These are phyloP conservation scores for Rhizopus arrhizus DNA, from an alignment of 371 early-diverging fungal species.

Conservation along the genomic window DNA sequence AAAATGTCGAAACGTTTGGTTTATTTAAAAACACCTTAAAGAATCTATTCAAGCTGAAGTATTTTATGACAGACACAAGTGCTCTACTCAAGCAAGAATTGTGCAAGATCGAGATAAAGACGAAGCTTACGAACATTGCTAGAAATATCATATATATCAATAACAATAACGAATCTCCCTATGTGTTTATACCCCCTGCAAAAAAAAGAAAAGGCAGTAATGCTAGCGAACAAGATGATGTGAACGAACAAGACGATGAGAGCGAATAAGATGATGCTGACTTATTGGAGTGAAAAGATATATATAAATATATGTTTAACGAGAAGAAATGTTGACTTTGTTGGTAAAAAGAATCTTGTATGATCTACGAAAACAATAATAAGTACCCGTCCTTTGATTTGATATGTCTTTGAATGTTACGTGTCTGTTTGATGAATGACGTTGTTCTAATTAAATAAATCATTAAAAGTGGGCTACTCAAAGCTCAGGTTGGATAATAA, in stretches of 20 bases:
- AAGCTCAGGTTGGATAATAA: conserved; percentile 7
- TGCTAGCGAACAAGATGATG: conserved; percentile 16
- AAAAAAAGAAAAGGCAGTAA: conserved; percentile 22
- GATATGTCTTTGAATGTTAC: conserved; percentile 8
- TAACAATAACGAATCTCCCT: conserved; percentile 20
- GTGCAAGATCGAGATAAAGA: conserved; percentile 16
- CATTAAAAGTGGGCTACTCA: conserved; percentile 9
- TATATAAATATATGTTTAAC: conserved; percentile 19
- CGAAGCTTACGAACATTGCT: conserved; percentile 4
- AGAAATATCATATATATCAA: conserved; percentile 20
- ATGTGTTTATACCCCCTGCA: conserved; percentile 21
- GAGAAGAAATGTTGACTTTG: conserved; percentile 15
- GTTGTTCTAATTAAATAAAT: conserved; percentile 18
- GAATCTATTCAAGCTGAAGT: conserved; percentile 22
- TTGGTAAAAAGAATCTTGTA: conserved; percentile 20
- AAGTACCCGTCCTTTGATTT: conserved; percentile 14
- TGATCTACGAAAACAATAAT: conserved; percentile 20
- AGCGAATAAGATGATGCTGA: conserved; percentile 24
- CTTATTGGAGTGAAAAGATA: conserved; percentile 21
- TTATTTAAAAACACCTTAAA: conserved; percentile 21
- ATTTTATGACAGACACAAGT: conserved; percentile 19
- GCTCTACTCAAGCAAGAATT: conserved; percentile 19
- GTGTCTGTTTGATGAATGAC: conserved; percentile 22
- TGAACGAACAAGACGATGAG: too few species aligned
- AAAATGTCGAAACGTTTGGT: conserved; percentile 22